Percentiles rank a stretch among this genome's conserved stretches.
These are phyloP conservation scores for Erucastrum elatum DNA, from an alignment of 345 rosid species.

Conservation along the genomic window DNA sequence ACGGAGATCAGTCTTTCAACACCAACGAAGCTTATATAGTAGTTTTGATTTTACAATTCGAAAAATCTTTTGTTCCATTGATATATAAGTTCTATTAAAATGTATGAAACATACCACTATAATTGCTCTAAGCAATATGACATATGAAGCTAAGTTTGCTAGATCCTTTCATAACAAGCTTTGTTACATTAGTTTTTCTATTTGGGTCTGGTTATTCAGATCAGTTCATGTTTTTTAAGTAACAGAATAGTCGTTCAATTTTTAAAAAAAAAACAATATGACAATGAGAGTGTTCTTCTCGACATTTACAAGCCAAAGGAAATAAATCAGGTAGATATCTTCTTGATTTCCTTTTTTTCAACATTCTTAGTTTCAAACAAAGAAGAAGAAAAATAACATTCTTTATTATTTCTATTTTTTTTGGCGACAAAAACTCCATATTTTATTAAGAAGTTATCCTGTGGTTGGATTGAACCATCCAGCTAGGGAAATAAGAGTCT, in stretches of 20 bases:
- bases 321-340: not conserved
- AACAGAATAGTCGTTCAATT: no score
- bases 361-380: not conserved
- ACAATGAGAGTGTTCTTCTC: conserved; percentile 13
- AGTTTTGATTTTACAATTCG: conserved; percentile 21
- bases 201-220: no score
- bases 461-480: no score
- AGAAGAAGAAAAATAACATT: not conserved
- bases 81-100: conserved; percentile 1
- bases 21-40: conserved; percentile 21
- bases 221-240: no score
- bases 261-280: conserved; percentile 5
- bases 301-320: conserved; percentile 23
- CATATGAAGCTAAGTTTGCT: not conserved
- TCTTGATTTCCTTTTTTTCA: not conserved
- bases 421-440: no score
- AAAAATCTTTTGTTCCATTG: conserved; percentile 3
- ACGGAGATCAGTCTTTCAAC: conserved; percentile 28
- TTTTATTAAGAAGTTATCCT: no score
- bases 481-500: no score
- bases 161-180: no score
- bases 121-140: conserved; percentile 21
- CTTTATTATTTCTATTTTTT: no score
- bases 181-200: no score
- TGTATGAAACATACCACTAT: conserved; percentile 20